Evolutionary conservation across 495 filamentous ascomycete genomes (phyloP).

Genomic region (Neurospora discreta): DNA sequence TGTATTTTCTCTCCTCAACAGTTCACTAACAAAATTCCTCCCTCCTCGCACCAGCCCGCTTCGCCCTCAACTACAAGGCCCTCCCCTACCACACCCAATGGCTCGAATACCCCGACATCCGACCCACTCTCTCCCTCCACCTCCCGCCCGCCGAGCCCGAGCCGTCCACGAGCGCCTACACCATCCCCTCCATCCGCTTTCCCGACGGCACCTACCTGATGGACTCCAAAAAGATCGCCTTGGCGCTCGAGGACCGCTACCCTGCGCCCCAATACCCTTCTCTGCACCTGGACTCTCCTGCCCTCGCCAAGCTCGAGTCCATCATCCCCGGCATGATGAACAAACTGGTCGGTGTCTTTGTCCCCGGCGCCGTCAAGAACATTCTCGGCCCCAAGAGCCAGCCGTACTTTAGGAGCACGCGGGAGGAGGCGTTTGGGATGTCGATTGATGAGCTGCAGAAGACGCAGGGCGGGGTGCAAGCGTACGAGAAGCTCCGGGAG

Average conservation of each 20-base stretch:
- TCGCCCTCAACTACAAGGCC: constrained; percentile 49
- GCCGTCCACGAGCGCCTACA: constrained; percentile 32
- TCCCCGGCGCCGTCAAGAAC: constrained; percentile 23
- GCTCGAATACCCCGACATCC: constrained; percentile 52
- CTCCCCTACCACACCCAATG: constrained; percentile 55
- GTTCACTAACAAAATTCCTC: too few species aligned
- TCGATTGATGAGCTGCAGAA: constrained; percentile 22
- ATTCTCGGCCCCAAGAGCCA: constrained; percentile 27
- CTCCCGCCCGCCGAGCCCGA: constrained; percentile 7
- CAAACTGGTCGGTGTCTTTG: constrained; percentile 15
- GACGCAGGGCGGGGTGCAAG: neutral
- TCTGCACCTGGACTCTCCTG: constrained; percentile 38
- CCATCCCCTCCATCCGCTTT: constrained; percentile 41
- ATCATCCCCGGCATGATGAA: constrained; percentile 6
- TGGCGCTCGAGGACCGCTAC: constrained; percentile 38
- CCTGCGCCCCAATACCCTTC: constrained; percentile 31
- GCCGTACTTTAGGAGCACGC: constrained; percentile 37
- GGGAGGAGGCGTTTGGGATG: constrained; percentile 31
- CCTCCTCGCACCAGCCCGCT: constrained; percentile 26
- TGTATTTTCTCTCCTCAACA: neutral
- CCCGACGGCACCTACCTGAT: constrained; percentile 42
- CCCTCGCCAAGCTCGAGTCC: constrained; percentile 21
- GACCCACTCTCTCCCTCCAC: constrained; percentile 12
- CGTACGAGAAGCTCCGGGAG: constrained; percentile 25
- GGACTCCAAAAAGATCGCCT: constrained; percentile 45